Percentiles rank a stretch among this genome's conserved stretches.
phyloP scores from a whole-genome alignment of 2,329 filamentous ascomycete species.

The Penicillium sp. region DNA sequence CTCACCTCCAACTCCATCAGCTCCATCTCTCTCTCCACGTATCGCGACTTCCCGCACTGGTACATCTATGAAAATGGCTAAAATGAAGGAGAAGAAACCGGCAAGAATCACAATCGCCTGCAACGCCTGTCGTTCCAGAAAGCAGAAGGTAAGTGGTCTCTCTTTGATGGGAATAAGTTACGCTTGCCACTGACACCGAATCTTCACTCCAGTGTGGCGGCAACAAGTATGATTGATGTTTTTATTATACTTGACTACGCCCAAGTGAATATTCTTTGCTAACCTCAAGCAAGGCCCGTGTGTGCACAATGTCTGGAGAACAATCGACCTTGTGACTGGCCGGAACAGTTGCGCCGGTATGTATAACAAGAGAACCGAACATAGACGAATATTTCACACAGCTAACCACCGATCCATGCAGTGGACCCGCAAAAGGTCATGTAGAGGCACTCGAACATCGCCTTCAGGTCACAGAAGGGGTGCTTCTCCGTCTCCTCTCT shows the following conservation, averaged over 20 bases:
- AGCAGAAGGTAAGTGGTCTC: slow-evolving; percentile 43
- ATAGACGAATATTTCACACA: background rate
- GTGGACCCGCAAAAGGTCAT: slow-evolving; percentile 54
- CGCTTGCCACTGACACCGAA: slow-evolving; percentile 1
- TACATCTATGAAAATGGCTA: slow-evolving; percentile 10
- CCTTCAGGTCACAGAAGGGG: slow-evolving; percentile 47
- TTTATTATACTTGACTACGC: background rate
- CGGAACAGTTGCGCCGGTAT: slow-evolving; percentile 44
- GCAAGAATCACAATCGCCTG: slow-evolving; percentile 47
- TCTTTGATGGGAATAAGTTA: background rate
- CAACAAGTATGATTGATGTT: slow-evolving; percentile 36
- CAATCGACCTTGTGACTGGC: slow-evolving; percentile 42
- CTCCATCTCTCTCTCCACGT: background rate
- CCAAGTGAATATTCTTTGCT: background rate
- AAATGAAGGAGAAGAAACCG: slow-evolving; percentile 28
- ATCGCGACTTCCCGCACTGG: background rate
- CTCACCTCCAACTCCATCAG: background rate
- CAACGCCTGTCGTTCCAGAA: slow-evolving; percentile 46
- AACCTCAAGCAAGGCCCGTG: slow-evolving; percentile 32
- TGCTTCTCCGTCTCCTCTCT: slow-evolving; percentile 43
- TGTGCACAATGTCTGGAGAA: slow-evolving; percentile 42
- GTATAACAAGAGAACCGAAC: slow-evolving; percentile 1
- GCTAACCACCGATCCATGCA: slow-evolving; percentile 20
- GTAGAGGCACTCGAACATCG: slow-evolving; percentile 50
- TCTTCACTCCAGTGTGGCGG: slow-evolving; percentile 41